Conservation (phyloP, 2,329 filamentous ascomycete genomes). For the Ceratocystis smalleyi region DNA sequence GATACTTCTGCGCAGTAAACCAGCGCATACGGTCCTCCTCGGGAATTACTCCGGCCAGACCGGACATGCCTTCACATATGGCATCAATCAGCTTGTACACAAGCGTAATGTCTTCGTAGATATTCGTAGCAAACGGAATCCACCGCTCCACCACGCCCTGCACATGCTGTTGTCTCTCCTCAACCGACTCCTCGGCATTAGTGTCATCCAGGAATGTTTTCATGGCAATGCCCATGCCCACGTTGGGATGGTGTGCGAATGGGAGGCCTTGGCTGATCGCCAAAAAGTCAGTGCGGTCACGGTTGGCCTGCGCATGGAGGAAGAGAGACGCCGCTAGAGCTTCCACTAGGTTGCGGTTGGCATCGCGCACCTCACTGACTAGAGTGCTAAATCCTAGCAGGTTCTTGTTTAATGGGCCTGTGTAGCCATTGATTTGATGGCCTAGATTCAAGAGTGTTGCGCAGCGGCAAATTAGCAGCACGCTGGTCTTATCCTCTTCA, state of each 20-base stretch:
- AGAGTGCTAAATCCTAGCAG: conserved; percentile 76
- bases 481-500: conserved; percentile 61
- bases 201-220: conserved; percentile 62
- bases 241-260: conserved; percentile 54
- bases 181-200: conserved; percentile 38
- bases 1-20: conserved; percentile 12
- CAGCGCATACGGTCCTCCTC: conserved; percentile 10
- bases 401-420: conserved; percentile 81
- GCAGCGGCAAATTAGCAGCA: conserved; percentile 72
- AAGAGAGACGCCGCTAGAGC: conserved; percentile 67
- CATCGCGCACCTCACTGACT: conserved; percentile 60
- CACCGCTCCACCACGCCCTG: conserved; percentile 36
- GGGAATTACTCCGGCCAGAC: neutral
- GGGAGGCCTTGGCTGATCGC: conserved; percentile 61
- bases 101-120: conserved; percentile 44
- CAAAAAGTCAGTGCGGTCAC: conserved; percentile 49
- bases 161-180: conserved; percentile 31
- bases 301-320: conserved; percentile 60
- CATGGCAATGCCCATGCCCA: conserved; percentile 62
- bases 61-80: conserved; percentile 35
- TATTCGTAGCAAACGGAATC: conserved; percentile 43
- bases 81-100: conserved; percentile 44
- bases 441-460: conserved; percentile 68
- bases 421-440: conserved; percentile 79
- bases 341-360: conserved; percentile 70